These are phyloP conservation scores for Dactylorhiza incarnata DNA, from an alignment of 106 monocot species.

Conservation along the genomic window DNA sequence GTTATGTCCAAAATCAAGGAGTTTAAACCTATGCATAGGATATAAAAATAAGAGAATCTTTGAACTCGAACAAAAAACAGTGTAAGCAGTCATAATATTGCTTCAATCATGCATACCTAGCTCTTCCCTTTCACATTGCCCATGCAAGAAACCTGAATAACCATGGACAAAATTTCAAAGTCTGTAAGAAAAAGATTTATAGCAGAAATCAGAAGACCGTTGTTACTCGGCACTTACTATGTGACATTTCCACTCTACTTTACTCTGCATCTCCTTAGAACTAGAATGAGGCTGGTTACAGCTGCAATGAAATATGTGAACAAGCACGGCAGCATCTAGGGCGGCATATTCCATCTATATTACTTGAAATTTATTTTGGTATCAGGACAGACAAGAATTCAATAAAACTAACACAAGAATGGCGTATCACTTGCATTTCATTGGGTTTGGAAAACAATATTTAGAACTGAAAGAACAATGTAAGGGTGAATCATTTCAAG, in stretches of 20 bases:
- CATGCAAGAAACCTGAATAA: constrained; percentile 43
- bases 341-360: constrained; percentile 95
- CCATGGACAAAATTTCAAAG: not conserved
- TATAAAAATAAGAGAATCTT: too few relatives aligned
- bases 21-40: too few relatives aligned
- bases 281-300: constrained; percentile 28
- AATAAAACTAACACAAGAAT: too few relatives aligned
- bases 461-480: too few relatives aligned
- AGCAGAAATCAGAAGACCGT: not conserved
- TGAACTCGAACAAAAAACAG: not conserved
- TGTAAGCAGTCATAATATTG: not conserved
- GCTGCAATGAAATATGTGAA: constrained; percentile 77
- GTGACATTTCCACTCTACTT: constrained; percentile 83
- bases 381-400: too few relatives aligned
- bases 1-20: too few relatives aligned
- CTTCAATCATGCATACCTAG: not conserved
- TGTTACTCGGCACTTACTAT: constrained; percentile 45
- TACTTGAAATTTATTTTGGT: not conserved
- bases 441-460: too few relatives aligned
- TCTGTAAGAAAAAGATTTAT: not conserved
- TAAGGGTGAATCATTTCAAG: too few relatives aligned
- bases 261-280: constrained; percentile 21
- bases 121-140: constrained; percentile 21
- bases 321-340: constrained; percentile 85
- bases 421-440: too few relatives aligned